Evolutionary conservation across 305 asterid genomes (phyloP).

Genomic region (Fraxinus latifolia): DNA sequence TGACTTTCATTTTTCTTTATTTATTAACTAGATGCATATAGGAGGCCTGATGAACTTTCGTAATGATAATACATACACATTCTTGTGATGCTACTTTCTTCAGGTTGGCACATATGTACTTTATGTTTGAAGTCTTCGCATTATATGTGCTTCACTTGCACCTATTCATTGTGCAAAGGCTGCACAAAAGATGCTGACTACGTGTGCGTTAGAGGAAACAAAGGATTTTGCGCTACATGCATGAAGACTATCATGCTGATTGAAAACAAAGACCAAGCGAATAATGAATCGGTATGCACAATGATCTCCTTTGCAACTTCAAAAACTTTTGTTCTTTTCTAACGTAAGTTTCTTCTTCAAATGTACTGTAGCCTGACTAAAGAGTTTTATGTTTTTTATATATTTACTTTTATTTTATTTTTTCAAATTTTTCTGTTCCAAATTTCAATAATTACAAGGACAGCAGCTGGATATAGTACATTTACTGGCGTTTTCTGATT

Average conservation of each 20-base stretch:
- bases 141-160: slow-evolving; percentile 86
- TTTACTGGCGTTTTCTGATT: not conserved
- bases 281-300: slow-evolving; percentile 58
- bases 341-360: not conserved
- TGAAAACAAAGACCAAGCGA: slow-evolving; percentile 73
- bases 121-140: slow-evolving; percentile 72
- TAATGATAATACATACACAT: slow-evolving; percentile 15
- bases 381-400: not conserved
- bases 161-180: slow-evolving; percentile 89
- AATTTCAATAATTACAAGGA: not conserved
- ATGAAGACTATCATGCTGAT: slow-evolving; percentile 80
- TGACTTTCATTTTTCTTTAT: not conserved
- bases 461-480: not conserved
- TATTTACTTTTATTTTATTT: not conserved
- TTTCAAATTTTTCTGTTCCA: not conserved
- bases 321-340: slow-evolving; percentile 1
- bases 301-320: slow-evolving; percentile 19
- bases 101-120: slow-evolving; percentile 99
- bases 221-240: slow-evolving; percentile 90
- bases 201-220: slow-evolving; percentile 65
- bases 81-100: slow-evolving; percentile 34
- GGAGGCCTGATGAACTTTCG: slow-evolving; percentile 11
- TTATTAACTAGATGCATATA: not conserved
- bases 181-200: slow-evolving; percentile 70
- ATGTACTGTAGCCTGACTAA: not conserved